A percentile compares a stretch with the other conserved stretches of the same genome.
These are phyloP conservation scores for Spiromastix sp. DNA, from an alignment of 2,329 filamentous ascomycete species.

Conservation along the genomic window DNA sequence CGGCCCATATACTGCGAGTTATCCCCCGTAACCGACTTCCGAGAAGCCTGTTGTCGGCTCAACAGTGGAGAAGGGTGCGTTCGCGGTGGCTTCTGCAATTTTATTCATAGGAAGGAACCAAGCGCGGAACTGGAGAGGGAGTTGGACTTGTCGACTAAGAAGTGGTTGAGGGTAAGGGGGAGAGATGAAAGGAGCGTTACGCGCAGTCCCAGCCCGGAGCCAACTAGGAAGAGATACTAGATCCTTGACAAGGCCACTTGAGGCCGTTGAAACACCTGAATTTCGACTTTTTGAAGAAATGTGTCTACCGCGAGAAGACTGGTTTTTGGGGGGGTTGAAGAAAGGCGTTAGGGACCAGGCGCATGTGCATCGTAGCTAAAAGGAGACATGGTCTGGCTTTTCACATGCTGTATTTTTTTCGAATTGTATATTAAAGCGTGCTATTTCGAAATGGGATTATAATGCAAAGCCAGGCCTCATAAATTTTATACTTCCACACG, in stretches of 20 bases:
- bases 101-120: slow-evolving; percentile 97
- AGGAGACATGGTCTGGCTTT: no score
- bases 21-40: slow-evolving; percentile 92
- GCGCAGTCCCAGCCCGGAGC: slow-evolving; percentile 79
- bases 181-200: slow-evolving; percentile 72
- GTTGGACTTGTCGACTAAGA: slow-evolving; percentile 80
- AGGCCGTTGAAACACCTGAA: no score
- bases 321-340: no score
- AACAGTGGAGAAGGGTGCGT: slow-evolving; percentile 95
- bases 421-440: no score
- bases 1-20: slow-evolving; percentile 97
- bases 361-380: no score
- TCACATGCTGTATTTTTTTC: no score
- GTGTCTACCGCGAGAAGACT: not conserved
- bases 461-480: no score
- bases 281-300: not conserved
- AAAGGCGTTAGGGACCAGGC: no score
- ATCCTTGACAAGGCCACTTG: no score
- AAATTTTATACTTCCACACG: no score
- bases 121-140: slow-evolving; percentile 80
- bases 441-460: no score
- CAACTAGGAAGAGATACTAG: slow-evolving; percentile 62
- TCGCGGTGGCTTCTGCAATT: slow-evolving; percentile 95
- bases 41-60: slow-evolving; percentile 90
- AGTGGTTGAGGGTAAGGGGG: slow-evolving; percentile 82